Conservation (phyloP, 2,329 filamentous ascomycete species). For the Cordyceps pruinosa region DNA sequence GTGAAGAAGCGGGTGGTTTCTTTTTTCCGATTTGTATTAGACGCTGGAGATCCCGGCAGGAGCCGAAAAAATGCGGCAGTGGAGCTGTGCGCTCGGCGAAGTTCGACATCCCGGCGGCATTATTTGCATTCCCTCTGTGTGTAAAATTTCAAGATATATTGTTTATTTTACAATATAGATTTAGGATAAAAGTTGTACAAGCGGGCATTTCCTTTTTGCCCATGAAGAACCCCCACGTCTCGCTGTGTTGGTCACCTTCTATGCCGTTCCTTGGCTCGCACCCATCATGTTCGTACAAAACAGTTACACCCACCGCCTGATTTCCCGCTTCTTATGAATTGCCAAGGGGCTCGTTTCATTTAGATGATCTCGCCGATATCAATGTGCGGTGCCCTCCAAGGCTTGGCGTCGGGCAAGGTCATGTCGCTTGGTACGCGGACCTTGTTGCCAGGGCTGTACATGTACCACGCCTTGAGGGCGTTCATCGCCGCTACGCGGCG, state of each 20-base stretch:
- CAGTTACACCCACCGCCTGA: slow-evolving; percentile 10
- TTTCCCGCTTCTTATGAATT: slow-evolving; percentile 4
- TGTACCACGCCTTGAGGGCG: slow-evolving; percentile 88
- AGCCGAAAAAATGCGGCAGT: not conserved
- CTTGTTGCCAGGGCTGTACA: slow-evolving; percentile 72
- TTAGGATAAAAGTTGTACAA: slow-evolving; percentile 20
- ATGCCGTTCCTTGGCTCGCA: slow-evolving; percentile 2
- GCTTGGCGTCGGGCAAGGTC: slow-evolving; percentile 51
- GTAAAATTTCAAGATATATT: slow-evolving; percentile 16
- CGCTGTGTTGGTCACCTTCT: not conserved
- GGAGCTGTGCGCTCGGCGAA: not conserved
- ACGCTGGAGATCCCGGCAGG: not conserved
- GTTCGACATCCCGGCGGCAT: not conserved
- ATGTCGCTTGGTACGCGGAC: slow-evolving; percentile 64
- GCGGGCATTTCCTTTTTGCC: not conserved
- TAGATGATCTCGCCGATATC: slow-evolving; percentile 65
- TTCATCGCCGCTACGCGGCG: slow-evolving; percentile 74
- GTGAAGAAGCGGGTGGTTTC: not conserved
- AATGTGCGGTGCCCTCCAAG: slow-evolving; percentile 62
- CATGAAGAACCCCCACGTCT: not conserved
- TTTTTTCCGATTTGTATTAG: not conserved
- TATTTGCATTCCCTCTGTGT: slow-evolving; percentile 29
- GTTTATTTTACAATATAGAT: slow-evolving; percentile 33
- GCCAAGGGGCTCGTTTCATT: not conserved
- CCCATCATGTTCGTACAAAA: slow-evolving; percentile 13